Base-by-base conservation (phyloP, 352 stramenopile species). In the Pythium volutum region DNA sequence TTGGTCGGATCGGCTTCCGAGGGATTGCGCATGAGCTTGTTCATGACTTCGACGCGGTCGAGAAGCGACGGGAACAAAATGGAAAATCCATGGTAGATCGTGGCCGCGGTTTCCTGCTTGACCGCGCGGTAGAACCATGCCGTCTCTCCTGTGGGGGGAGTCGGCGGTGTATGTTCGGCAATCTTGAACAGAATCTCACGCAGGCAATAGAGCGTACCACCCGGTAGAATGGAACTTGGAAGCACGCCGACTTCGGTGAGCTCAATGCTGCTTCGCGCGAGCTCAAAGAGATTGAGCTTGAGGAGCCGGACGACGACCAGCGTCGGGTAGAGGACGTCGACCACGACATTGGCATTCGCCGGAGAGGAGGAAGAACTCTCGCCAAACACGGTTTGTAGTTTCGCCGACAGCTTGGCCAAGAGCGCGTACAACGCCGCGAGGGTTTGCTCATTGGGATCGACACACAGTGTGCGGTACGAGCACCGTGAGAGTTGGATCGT, bases 241-340 rank as follows among this genome's bases (percentile, higher is more conserved):
- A 54, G 54, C n/a, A 93, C 56, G 2, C 82, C 82, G 43, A 90
- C 68, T 42, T 91, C 76, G 12, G 69, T 62, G n/a, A 65, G 69
- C 20, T 87, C 78, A 22, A 89, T 74, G 14, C 81, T 82, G 48
- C 81, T 92, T 3, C 83, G 74, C 15, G 79, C 88, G 38, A 93
- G 74, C 85, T 96, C 87, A 29, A 93, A 96, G 45, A 96, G 89
- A 69, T 96, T 96, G 5, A 93, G 61, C 53, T 96, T 96, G 14
- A 96, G 62, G 10, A 96, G 48, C 20, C 81, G 77, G 45, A 93
- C 69, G 16, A 78, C 78, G 22, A 93, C 79, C 10, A 93, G 61
- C 12, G 91, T 70, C 7, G 87, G 84, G 38, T 94, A 96, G 25
- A 94, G 46, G 1, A 87, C 56, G 23, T 87, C 65, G 12, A 70